phyloP scores from a whole-genome alignment of 208 protist genomes.

The Trypanosoma melophagium region DNA sequence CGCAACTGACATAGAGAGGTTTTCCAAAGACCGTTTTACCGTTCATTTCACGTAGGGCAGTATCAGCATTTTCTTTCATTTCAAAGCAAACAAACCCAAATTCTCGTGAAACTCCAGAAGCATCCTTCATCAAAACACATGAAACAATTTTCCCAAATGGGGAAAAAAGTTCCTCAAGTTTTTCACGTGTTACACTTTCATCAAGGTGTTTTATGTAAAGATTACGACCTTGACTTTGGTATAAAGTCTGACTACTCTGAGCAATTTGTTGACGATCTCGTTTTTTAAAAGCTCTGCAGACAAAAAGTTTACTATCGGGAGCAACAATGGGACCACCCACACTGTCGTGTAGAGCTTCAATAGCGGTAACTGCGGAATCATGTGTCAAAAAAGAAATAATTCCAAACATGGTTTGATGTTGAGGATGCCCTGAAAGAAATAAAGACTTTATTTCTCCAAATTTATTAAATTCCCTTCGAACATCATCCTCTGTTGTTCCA shows the following conservation, averaged over 20 bases:
- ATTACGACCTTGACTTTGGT: slow-evolving; percentile 41
- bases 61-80: slow-evolving; percentile 86
- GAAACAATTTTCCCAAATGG: slow-evolving; percentile 87
- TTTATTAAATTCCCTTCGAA: slow-evolving; percentile 59
- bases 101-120: slow-evolving; percentile 52
- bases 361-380: slow-evolving; percentile 82
- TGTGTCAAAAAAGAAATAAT: slow-evolving; percentile 90
- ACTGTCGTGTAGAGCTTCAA: slow-evolving; percentile 48
- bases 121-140: slow-evolving; percentile 88
- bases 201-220: slow-evolving; percentile 95
- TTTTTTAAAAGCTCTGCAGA: slow-evolving; percentile 49
- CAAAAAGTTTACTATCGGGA: slow-evolving; percentile 27
- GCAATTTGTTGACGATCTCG: slow-evolving; percentile 43
- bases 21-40: slow-evolving; percentile 82
- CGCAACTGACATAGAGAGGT: slow-evolving; percentile 94
- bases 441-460: slow-evolving; percentile 81
- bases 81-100: slow-evolving; percentile 96
- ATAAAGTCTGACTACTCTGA: slow-evolving; percentile 33
- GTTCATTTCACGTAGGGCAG: slow-evolving; percentile 93
- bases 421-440: slow-evolving; percentile 39
- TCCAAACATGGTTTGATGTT: slow-evolving; percentile 80
- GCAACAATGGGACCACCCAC: slow-evolving; percentile 1
- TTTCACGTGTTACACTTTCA: slow-evolving; percentile 79
- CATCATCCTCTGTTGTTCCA: slow-evolving; percentile 55
- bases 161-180: slow-evolving; percentile 76